Percentiles rank a stretch among this genome's conserved stretches.
Evolutionary conservation across 345 rosid species (phyloP).

Genomic region (Corymbia maculata): DNA sequence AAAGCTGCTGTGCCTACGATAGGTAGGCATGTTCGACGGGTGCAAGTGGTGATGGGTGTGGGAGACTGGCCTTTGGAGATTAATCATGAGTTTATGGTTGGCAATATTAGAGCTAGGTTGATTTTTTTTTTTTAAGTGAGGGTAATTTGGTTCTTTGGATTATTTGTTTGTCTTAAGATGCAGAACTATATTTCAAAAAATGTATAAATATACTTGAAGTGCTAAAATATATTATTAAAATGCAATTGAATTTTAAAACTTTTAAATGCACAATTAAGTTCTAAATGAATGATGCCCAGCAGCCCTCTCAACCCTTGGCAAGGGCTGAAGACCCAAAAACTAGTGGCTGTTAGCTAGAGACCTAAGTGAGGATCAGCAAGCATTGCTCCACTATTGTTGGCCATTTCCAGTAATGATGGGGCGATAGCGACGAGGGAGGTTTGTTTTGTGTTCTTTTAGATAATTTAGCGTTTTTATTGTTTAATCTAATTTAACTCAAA

Average conservation of each 20-base stretch:
- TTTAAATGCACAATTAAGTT: neutral
- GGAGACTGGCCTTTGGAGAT: neutral
- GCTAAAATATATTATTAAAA: neutral
- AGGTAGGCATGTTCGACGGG: neutral
- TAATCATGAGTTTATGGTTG: neutral
- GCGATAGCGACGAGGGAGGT: too few species aligned
- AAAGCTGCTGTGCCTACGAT: rapidly evolving
- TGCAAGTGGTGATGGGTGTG: neutral
- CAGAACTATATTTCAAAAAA: neutral
- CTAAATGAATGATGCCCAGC: neutral
- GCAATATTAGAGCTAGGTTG: neutral
- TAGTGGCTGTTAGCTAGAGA: neutral
- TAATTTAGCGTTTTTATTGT: too few species aligned
- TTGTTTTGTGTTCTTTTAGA: neutral
- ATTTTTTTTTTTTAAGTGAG: neutral
- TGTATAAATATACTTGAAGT: neutral
- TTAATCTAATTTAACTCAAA: neutral
- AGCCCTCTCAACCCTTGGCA: neutral
- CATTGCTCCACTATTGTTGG: neutral
- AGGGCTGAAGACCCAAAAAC: neutral
- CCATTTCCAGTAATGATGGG: neutral
- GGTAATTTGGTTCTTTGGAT: neutral
- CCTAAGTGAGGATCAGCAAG: neutral
- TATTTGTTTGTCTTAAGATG: neutral
- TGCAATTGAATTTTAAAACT: neutral